phyloP scores from a whole-genome alignment of 306 rosid species.

The Echinosophora koreensis region DNA sequence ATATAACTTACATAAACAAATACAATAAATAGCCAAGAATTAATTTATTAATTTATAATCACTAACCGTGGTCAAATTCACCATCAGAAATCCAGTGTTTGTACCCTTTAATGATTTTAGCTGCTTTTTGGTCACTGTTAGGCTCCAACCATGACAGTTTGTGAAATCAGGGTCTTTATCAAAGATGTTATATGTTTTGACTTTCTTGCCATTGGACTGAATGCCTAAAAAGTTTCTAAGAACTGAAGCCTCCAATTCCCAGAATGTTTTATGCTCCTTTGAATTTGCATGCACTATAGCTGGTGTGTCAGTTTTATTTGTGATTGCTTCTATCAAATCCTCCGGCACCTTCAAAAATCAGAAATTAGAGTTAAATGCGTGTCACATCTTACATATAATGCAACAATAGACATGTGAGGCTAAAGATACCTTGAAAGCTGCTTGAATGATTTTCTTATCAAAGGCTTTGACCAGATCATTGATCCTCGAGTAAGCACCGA shows the following conservation, averaged over 20 bases:
- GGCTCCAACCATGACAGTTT: constrained; percentile 76
- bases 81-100: constrained; percentile 76
- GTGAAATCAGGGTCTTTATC: constrained; percentile 66
- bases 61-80: constrained; percentile 75
- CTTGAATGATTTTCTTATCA: constrained; percentile 64
- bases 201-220: constrained; percentile 48
- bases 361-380: not conserved
- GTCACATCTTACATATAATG: not conserved
- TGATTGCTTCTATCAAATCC: constrained; percentile 65
- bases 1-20: not conserved
- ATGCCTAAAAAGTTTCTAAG: constrained; percentile 46
- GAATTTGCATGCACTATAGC: constrained; percentile 70
- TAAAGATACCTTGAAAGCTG: constrained; percentile 71
- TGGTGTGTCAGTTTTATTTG: constrained; percentile 51
- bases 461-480: constrained; percentile 70
- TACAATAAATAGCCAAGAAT: not conserved
- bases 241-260: constrained; percentile 61
- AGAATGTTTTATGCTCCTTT: constrained; percentile 37
- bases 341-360: constrained; percentile 67
- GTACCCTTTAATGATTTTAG: constrained; percentile 50
- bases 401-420: not conserved
- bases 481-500: constrained; percentile 84
- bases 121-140: constrained; percentile 64
- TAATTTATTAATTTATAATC: not conserved
- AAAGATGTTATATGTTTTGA: constrained; percentile 57